Conservation (phyloP, 352 stramenopile genomes). For the Phytophthora podocarpi region DNA sequence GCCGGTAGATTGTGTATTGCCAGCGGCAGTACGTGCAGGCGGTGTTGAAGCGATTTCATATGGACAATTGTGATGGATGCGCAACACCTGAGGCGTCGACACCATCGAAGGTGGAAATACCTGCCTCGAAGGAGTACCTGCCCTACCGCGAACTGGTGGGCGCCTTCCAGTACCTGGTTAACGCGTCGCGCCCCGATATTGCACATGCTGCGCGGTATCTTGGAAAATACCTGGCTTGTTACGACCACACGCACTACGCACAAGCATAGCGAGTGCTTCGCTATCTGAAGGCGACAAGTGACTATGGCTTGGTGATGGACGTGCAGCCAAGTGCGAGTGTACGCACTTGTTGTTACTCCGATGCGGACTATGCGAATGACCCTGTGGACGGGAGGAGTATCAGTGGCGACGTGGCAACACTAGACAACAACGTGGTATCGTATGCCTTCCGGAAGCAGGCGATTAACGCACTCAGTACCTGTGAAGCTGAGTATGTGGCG, state of each 20-base stretch:
- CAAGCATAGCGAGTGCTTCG: slow-evolving; percentile 15
- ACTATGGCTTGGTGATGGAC: slow-evolving; percentile 21
- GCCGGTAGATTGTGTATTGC: slow-evolving; percentile 1
- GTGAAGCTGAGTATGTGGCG: slow-evolving; percentile 15
- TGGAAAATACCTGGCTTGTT: slow-evolving; percentile 5
- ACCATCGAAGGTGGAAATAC: background rate
- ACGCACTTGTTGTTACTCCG: slow-evolving; percentile 11
- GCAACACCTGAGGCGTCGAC: slow-evolving; percentile 2
- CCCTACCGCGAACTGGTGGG: slow-evolving; percentile 14
- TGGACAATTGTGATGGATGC: slow-evolving; percentile 1
- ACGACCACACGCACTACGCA: slow-evolving; percentile 6
- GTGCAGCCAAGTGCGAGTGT: background rate
- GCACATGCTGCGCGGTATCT: slow-evolving; percentile 12
- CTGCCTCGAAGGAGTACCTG: background rate
- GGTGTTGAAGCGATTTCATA: too few species aligned
- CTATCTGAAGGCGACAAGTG: slow-evolving; percentile 5
- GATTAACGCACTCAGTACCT: slow-evolving; percentile 31
- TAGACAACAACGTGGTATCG: slow-evolving; percentile 24
- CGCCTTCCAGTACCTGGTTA: slow-evolving; percentile 14
- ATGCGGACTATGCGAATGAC: slow-evolving; percentile 37
- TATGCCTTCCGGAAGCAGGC: slow-evolving; percentile 35
- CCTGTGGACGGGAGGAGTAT: slow-evolving; percentile 14
- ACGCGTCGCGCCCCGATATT: slow-evolving; percentile 18
- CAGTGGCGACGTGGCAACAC: slow-evolving; percentile 28
- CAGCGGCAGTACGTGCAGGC: slow-evolving; percentile 10